Evolutionary conservation across 2,329 filamentous ascomycete genomes (phyloP), one percentile per base, ranked within the genome.

Genomic region (Trichoderma atroviride): DNA sequence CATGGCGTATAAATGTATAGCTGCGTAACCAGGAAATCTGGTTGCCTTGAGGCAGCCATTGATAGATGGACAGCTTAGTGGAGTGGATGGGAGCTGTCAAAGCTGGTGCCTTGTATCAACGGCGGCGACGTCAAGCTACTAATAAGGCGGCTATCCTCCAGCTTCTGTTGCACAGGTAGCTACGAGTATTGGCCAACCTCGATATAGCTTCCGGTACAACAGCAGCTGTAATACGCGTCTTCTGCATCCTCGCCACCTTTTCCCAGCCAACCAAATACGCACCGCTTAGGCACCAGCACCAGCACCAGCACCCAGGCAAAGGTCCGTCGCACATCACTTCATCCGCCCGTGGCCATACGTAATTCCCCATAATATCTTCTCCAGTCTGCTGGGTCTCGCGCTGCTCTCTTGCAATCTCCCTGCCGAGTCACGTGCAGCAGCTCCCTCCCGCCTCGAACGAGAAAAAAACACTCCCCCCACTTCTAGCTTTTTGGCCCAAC

Each of bases 31-130:
- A 35, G n/a, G 16, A 31, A 60, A 53, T 31, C 22, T 50, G 27
- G 68, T 37, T 69, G 68, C 60, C 68, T 69, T 27, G n/a, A 69
- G 68, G 68, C 68, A 60, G 60, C 68, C 37, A 31, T 9, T 14
- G 35, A 65, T 50, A 53, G 11, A 11, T 4, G 16, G 11, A 61
- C 9, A 29, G 33, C 31, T 31, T n/a, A 24, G 43, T 11, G 24
- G 55, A 24, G 40, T 53, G 37, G 37, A 19, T 43, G 19, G 14
- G 37, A 43, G 37, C 16, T 43, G 16, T 19, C 22, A 4, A 37
- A 35, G 27, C 40, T 53, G 61, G 19, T 69, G 68, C 61, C 68
- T 69, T 61, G 57, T 1, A 27, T 27, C 27, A 29, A 55, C 24
- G 22, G 47, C 5, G 52, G 31, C 24, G 16, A 43, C 40, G 40